Percentiles rank a stretch among this genome's conserved stretches.
phyloP scores from a whole-genome alignment of 768 basidiomycete species.

The Tephrocybe sp. region DNA sequence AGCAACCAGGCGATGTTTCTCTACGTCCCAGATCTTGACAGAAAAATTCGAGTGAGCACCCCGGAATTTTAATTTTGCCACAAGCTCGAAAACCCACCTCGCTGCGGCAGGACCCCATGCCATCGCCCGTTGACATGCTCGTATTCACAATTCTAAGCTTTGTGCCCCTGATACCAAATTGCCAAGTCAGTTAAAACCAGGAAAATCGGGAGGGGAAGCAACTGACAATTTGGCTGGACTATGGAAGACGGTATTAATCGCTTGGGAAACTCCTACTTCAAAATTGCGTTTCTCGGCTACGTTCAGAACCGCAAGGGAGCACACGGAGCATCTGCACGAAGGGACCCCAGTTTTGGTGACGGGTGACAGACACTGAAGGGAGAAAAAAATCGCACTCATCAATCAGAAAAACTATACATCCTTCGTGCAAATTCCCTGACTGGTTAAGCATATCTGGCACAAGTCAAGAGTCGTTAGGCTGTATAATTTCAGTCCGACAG shows the following conservation, averaged over 20 bases:
- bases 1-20: constrained; percentile 38
- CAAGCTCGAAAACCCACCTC: constrained; percentile 30
- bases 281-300: constrained; percentile 28
- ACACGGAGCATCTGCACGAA: constrained; percentile 37
- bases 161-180: constrained; percentile 34
- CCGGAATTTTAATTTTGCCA: not conserved
- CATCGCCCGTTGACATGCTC: constrained; percentile 29
- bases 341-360: not conserved
- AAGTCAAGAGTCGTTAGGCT: constrained; percentile 4
- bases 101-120: constrained; percentile 32
- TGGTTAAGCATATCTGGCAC: constrained; percentile 44
- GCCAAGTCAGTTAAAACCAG: not conserved
- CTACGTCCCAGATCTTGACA: constrained; percentile 40
- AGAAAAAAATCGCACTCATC: constrained; percentile 39
- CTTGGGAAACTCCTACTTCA: constrained; percentile 40
- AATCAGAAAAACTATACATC: constrained; percentile 42
- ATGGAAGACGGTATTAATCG: constrained; percentile 47
- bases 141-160: constrained; percentile 41
- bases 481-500: not conserved
- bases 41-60: not conserved
- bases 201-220: not conserved
- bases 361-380: not conserved
- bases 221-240: constrained; percentile 37
- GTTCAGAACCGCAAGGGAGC: constrained; percentile 36
- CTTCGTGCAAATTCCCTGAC: constrained; percentile 37